Conservation (phyloP, 1,284 basidiomycete genomes). For the Porphyrellus sp. region DNA sequence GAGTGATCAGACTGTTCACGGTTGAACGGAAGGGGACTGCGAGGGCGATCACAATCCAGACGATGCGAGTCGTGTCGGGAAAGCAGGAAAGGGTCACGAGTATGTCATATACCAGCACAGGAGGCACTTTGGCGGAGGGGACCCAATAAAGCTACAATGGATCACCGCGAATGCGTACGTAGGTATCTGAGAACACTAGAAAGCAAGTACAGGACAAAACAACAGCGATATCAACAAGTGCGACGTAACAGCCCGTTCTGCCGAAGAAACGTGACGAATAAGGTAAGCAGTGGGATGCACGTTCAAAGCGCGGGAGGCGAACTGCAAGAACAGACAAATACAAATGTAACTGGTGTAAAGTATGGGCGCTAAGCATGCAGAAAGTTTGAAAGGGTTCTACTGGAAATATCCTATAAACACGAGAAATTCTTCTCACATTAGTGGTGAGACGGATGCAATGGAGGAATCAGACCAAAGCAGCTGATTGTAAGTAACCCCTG, state of each 20-base stretch:
- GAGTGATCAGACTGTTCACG: constrained; percentile 3
- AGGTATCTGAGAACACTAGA: background rate
- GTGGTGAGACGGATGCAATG: background rate
- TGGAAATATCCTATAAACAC: constrained; percentile 5
- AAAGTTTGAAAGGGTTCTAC: background rate
- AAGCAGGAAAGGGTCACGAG: background rate
- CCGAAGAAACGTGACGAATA: background rate
- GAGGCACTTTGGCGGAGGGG: constrained; percentile 19
- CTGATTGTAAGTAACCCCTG: constrained; percentile 67
- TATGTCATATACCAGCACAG: constrained; percentile 11
- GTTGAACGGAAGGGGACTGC: background rate
- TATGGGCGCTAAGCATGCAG: constrained; percentile 4
- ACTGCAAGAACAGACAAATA: constrained; percentile 3
- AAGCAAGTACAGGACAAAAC: constrained; percentile 20
- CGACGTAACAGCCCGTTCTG: background rate
- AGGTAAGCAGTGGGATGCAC: constrained; percentile 1
- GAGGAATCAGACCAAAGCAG: constrained; percentile 52
- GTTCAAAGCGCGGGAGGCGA: background rate
- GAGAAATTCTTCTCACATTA: constrained; percentile 4
- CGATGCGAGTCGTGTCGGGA: background rate
- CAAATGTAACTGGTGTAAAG: constrained; percentile 6
- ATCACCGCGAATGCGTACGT: background rate
- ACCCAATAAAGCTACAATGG: constrained; percentile 26
- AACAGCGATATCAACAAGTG: constrained; percentile 10
- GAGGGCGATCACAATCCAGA: background rate